These are phyloP conservation scores for Eucalyptus tenuipes DNA, from an alignment of 345 rosid species.

Conservation along the genomic window DNA sequence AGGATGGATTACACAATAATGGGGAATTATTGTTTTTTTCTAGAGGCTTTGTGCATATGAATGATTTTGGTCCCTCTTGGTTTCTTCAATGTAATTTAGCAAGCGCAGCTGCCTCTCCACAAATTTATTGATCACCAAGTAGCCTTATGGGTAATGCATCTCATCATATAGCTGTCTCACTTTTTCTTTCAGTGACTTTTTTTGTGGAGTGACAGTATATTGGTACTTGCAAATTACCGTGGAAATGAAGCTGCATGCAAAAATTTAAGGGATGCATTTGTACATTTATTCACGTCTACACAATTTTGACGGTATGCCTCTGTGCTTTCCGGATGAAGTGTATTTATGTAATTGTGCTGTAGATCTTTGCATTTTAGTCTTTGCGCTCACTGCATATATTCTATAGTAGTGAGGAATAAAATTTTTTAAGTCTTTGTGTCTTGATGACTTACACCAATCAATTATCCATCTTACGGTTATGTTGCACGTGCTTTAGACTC, in stretches of 20 bases:
- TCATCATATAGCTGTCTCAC: background rate
- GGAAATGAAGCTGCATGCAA: background rate
- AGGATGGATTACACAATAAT: background rate
- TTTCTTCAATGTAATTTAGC: background rate
- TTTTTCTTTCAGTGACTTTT: background rate
- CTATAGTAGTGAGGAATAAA: background rate
- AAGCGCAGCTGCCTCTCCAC: background rate
- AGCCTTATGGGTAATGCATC: background rate
- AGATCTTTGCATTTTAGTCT: background rate
- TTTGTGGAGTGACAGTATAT: background rate
- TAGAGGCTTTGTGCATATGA: background rate
- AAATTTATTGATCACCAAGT: background rate
- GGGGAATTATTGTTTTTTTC: background rate
- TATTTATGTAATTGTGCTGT: background rate
- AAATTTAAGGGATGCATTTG: background rate
- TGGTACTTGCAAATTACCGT: background rate
- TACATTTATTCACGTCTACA: background rate
- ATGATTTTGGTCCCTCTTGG: background rate
- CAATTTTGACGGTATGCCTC: background rate
- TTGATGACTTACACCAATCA: background rate
- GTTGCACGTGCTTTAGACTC: background rate
- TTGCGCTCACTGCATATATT: background rate
- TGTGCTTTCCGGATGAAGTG: background rate
- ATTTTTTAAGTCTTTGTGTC: background rate
- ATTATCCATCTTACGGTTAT: background rate